Evolutionary conservation across 495 filamentous ascomycete species (phyloP).

Genomic region (Talaromyces proteolyticus): DNA sequence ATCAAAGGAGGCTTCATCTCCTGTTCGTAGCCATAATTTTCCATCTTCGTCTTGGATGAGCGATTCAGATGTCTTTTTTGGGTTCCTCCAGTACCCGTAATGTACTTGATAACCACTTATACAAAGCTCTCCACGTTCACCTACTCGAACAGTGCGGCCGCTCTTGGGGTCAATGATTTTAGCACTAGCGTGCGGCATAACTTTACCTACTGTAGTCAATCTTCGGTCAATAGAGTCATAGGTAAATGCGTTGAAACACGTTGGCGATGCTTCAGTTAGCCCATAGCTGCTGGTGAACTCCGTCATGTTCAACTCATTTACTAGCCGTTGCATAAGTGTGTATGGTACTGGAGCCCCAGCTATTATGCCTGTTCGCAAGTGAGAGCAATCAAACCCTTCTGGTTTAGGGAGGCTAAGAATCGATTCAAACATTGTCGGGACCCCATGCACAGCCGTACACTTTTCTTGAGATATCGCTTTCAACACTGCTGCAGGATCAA

Average conservation of each 20-base stretch:
- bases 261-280: constrained; percentile 66
- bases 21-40: constrained; percentile 60
- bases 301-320: constrained; percentile 55
- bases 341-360: constrained; percentile 62
- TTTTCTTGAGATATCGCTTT: constrained; percentile 54
- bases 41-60: constrained; percentile 53
- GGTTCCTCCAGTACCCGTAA: constrained; percentile 65
- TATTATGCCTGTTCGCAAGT: constrained; percentile 60
- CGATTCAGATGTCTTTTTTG: constrained; percentile 60
- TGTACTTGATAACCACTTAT: constrained; percentile 65
- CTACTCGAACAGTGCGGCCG: constrained; percentile 53
- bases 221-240: constrained; percentile 54
- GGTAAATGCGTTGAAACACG: constrained; percentile 65
- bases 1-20: constrained; percentile 65
- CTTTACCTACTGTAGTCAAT: constrained; percentile 58
- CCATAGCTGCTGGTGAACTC: constrained; percentile 68
- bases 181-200: constrained; percentile 61
- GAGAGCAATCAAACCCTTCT: constrained; percentile 35
- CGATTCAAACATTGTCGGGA: constrained; percentile 68
- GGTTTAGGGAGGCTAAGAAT: constrained; percentile 50
- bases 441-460: constrained; percentile 66
- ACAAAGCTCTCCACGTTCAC: constrained; percentile 57
- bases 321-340: constrained; percentile 56
- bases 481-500: constrained; percentile 53
- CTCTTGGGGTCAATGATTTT: constrained; percentile 57